A percentile compares a stretch with the other conserved stretches of the same genome.
These are phyloP conservation scores for Chaetothyriales sp. DNA, from an alignment of 2,329 filamentous ascomycete species.

Conservation along the genomic window DNA sequence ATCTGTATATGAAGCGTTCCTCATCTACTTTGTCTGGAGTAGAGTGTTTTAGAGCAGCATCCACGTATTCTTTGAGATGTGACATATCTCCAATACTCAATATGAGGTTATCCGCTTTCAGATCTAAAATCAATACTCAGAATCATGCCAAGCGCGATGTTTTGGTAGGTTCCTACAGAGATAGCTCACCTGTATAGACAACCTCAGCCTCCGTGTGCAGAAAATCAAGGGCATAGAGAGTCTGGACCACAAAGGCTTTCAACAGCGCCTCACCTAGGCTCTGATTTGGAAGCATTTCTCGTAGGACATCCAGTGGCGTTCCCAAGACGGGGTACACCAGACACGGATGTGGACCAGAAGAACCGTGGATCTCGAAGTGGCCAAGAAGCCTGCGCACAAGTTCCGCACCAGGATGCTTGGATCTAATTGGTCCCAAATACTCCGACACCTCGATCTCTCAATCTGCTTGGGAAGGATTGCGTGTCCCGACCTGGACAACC, in stretches of 20 bases:
- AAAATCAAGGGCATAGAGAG: conserved; percentile 17
- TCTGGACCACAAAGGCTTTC: neutral
- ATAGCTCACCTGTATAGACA: neutral
- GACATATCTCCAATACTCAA: neutral
- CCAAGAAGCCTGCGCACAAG: neutral
- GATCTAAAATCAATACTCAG: neutral
- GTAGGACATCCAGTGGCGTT: conserved; percentile 7
- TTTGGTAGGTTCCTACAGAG: too few relatives aligned
- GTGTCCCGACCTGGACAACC: conserved; percentile 14
- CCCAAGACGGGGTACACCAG: conserved; percentile 22
- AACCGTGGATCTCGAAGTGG: conserved; percentile 21
- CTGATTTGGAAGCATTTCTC: neutral
- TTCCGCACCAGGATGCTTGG: neutral
- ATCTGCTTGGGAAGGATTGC: neutral
- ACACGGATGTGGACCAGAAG: conserved; percentile 23
- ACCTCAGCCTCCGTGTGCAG: conserved; percentile 17
- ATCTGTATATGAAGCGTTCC: too few relatives aligned
- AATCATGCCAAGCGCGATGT: neutral
- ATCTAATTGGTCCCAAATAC: neutral
- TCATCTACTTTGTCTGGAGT: neutral
- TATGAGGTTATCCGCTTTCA: neutral
- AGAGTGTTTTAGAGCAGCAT: neutral
- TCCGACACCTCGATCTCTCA: neutral
- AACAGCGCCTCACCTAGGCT: neutral
- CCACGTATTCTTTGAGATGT: neutral